Percentiles rank a stretch among this genome's conserved stretches.
Evolutionary conservation across 768 basidiomycete genomes (phyloP).

Genomic region (Lactifluus subvellereus): DNA sequence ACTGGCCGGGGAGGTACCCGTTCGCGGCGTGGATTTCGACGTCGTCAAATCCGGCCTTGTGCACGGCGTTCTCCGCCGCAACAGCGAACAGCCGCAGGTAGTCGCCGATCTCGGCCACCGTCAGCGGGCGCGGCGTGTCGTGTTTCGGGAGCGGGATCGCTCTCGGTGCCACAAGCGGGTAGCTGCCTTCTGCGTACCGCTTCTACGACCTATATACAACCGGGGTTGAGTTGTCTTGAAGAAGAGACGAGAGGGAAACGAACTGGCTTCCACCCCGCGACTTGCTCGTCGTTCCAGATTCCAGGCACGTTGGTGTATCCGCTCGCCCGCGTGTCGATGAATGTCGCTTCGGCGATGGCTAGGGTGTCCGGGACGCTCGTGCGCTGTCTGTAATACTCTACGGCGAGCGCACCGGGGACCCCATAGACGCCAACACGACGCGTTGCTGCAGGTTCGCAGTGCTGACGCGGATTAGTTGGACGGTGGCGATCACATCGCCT

Average conservation of each 20-base stretch:
- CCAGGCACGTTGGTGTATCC: no score
- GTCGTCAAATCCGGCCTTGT: slow-evolving; percentile 30
- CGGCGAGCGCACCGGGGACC: slow-evolving; percentile 27
- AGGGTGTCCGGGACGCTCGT: no score
- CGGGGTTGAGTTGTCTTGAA: no score
- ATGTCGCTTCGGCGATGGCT: no score
- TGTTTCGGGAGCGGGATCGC: not conserved
- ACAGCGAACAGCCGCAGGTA: slow-evolving; percentile 29
- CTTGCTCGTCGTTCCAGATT: no score
- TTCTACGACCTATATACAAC: slow-evolving; percentile 7
- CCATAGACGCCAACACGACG: slow-evolving; percentile 50
- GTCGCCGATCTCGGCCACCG: slow-evolving; percentile 28
- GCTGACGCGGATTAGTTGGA: slow-evolving; percentile 42
- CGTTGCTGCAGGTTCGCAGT: slow-evolving; percentile 40
- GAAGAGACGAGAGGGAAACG: no score
- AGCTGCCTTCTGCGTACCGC: slow-evolving; percentile 30
- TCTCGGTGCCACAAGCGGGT: not conserved
- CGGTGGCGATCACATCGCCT: not conserved
- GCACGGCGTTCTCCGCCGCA: slow-evolving; percentile 37
- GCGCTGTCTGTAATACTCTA: no score
- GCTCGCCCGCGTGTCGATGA: no score
- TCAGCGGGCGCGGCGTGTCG: slow-evolving; percentile 18
- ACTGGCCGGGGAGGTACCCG: slow-evolving; percentile 35
- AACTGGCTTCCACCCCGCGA: no score
- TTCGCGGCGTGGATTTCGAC: slow-evolving; percentile 31